These are phyloP conservation scores for Ceratocystis smalleyi DNA, from an alignment of 2,329 filamentous ascomycete species.

Conservation along the genomic window DNA sequence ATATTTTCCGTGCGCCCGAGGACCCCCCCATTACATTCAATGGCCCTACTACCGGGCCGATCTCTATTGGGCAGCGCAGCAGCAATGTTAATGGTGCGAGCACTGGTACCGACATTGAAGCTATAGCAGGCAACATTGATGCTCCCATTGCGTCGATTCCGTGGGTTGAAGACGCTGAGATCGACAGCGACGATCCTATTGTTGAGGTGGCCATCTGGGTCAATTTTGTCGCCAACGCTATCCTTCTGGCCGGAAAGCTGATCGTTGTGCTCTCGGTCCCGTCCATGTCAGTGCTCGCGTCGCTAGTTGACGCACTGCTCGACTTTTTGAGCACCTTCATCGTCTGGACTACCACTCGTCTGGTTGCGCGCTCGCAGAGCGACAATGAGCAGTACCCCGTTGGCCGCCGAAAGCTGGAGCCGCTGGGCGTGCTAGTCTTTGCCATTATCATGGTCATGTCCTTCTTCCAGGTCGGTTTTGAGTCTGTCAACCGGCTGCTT, in stretches of 20 bases:
- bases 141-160: conserved; percentile 44
- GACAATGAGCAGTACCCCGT: conserved; percentile 65
- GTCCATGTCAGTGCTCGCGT: conserved; percentile 67
- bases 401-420: conserved; percentile 61
- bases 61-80: conserved; percentile 22
- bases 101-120: conserved; percentile 22
- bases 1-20: conserved; percentile 63
- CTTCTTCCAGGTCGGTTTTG: conserved; percentile 60
- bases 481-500: conserved; percentile 51
- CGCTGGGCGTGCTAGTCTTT: conserved; percentile 67
- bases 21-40: conserved; percentile 35
- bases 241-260: conserved; percentile 62
- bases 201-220: conserved; percentile 80
- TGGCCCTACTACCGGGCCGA: conserved; percentile 15
- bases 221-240: conserved; percentile 63
- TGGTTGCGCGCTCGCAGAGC: conserved; percentile 49
- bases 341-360: conserved; percentile 60
- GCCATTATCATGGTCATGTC: conserved; percentile 76
- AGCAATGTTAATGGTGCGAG: conserved; percentile 27
- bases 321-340: conserved; percentile 73
- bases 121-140: conserved; percentile 27
- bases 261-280: conserved; percentile 62
- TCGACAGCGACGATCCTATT: conserved; percentile 58
- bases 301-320: conserved; percentile 61
- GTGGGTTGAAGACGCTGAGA: conserved; percentile 53